Conservation (phyloP, 225 moss, liverwort and hornwort genomes). For the Thuidium tamariscinum region DNA sequence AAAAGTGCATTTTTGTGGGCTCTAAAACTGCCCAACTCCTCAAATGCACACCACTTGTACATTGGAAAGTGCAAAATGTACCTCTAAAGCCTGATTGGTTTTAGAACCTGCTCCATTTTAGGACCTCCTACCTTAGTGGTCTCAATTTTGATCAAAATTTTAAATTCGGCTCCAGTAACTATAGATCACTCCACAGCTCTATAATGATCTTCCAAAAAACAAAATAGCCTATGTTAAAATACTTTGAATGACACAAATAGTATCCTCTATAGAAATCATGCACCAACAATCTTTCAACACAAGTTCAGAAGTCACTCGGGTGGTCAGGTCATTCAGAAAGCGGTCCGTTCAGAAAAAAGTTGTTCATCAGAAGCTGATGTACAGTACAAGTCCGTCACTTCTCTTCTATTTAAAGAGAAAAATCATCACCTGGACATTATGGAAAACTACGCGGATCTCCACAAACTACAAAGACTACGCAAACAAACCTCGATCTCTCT, state of each 20-base stretch:
- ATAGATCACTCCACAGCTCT: background rate
- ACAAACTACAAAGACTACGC: background rate
- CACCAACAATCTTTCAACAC: background rate
- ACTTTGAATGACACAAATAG: background rate
- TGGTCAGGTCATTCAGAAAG: background rate
- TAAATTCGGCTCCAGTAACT: background rate
- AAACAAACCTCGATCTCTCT: background rate
- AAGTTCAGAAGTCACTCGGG: background rate
- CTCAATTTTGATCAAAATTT: background rate
- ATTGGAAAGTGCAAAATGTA: too few relatives aligned
- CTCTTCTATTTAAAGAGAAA: background rate
- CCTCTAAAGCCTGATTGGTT: too few relatives aligned
- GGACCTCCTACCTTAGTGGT: too few relatives aligned
- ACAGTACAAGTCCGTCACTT: background rate
- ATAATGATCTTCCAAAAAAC: background rate
- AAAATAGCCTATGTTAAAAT: background rate
- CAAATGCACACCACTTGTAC: too few relatives aligned
- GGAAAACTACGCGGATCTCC: background rate
- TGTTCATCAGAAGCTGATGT: slow-evolving; percentile 1
- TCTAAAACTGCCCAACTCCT: too few relatives aligned
- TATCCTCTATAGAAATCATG: background rate
- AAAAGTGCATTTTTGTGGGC: too few relatives aligned
- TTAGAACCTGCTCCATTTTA: too few relatives aligned
- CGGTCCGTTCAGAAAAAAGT: background rate
- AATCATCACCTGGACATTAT: background rate